Evolutionary conservation across 495 filamentous ascomycete species (phyloP).

Genomic region (Parachaetomium inaequale): DNA sequence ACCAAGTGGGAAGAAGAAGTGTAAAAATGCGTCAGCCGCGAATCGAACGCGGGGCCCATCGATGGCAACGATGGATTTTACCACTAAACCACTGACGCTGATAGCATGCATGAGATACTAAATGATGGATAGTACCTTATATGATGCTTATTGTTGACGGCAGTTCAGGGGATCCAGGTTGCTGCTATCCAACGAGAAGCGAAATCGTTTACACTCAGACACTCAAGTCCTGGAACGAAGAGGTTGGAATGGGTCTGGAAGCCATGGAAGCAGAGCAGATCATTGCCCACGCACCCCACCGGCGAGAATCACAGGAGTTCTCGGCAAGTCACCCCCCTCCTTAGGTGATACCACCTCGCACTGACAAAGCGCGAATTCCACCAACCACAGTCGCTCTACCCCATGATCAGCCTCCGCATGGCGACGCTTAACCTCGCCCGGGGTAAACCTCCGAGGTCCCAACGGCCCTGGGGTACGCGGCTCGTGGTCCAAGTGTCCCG

Average conservation of each 20-base stretch:
- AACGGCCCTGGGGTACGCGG: not conserved
- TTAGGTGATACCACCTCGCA: not conserved
- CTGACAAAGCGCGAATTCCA: not conserved
- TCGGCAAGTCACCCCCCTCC: not conserved
- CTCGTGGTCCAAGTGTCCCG: not conserved
- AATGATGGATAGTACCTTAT: too few relatives aligned
- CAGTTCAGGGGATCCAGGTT: too few relatives aligned
- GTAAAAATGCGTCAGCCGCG: constrained; percentile 36
- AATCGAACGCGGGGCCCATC: constrained; percentile 52
- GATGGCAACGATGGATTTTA: constrained; percentile 34
- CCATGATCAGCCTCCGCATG: too few relatives aligned
- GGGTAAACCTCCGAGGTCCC: not conserved
- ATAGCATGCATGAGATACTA: too few relatives aligned
- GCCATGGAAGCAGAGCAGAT: not conserved
- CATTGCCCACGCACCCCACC: not conserved
- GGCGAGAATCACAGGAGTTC: not conserved
- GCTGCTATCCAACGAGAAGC: too few relatives aligned
- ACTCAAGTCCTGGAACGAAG: not conserved
- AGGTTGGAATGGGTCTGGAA: too few relatives aligned
- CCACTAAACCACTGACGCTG: constrained; percentile 22
- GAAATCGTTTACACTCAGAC: too few relatives aligned
- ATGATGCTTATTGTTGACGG: too few relatives aligned
- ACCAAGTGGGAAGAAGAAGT: too few relatives aligned
- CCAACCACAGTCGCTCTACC: too few relatives aligned
- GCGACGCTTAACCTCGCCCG: not conserved